Base-by-base conservation (phyloP, 768 basidiomycete genomes). In the Amanita polypyramis region DNA sequence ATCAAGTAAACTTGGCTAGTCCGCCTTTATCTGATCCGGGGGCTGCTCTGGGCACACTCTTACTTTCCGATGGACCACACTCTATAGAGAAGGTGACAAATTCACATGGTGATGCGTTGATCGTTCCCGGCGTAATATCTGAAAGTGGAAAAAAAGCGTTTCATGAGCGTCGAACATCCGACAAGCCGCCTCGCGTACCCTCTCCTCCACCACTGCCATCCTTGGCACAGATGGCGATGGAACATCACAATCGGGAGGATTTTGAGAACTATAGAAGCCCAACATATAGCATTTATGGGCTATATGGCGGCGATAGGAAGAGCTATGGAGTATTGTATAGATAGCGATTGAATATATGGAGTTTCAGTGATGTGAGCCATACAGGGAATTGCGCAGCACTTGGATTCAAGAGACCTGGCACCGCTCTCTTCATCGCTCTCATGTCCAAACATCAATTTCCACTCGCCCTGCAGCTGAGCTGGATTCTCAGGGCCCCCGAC, bases 251-350 rank as follows among this genome's bases (percentile, higher is more conserved):
- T 49, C 74, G 76, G 4, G 75, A 80, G 45, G 79, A 71, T 3
- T 84, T 75, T 61, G 74, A 68, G 5, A 76, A 76, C 41, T 88
- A 89, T 52, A 70, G 79, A 52, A 86, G 86, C 56, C 85, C 87
- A 14, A 89, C 87, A 4, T 89, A 89, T 55, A 90, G 86, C 59
- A 76, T 90, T 47, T 89, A 83, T 57, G 82, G 82, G 34, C 54
- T 87, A 54, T 88, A 88, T 57, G 81, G 77, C 45, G 69, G 64
- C 27, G 79, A 80, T 37, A 65, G 77, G 54, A 84, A 76, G 65
- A 79, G 79, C 53, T 54, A 56, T 47, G 57, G 20, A 44, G 27
- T 12, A 40, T 48, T 35, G 27, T 34, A 43, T 20, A 29, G 27
- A 30, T 42, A 37, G 40, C 42, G 33, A 21, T 21, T 15, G 30